Evolutionary conservation across 148 eudicot genomes (phyloP).

Genomic region (Talinum fruticosum): DNA sequence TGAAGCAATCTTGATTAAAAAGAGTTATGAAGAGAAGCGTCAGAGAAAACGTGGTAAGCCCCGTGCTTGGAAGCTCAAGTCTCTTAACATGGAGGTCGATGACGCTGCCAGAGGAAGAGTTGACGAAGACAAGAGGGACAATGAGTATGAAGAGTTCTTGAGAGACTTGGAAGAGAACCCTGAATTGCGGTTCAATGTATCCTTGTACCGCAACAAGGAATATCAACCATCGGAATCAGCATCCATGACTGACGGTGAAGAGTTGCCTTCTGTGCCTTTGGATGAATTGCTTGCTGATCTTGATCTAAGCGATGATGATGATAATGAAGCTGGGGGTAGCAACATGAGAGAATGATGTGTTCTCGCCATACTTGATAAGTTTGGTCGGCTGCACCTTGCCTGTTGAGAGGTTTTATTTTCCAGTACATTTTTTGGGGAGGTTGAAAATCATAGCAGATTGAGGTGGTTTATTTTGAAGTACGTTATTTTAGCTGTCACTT

Average conservation of each 20-base stretch:
- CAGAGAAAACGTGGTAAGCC: constrained; percentile 60
- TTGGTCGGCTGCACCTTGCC: neutral
- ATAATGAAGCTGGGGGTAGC: constrained; percentile 31
- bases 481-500: neutral
- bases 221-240: constrained; percentile 56
- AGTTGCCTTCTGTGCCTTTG: constrained; percentile 50
- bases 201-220: constrained; percentile 58
- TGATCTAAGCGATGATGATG: constrained; percentile 37
- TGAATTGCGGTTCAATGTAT: constrained; percentile 61
- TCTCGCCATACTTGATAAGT: neutral
- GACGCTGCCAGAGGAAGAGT: constrained; percentile 36
- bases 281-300: constrained; percentile 73
- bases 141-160: constrained; percentile 68
- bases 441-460: neutral
- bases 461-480: neutral
- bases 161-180: constrained; percentile 76
- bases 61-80: constrained; percentile 74
- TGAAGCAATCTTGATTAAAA: constrained; percentile 56
- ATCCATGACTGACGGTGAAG: constrained; percentile 61
- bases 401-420: neutral
- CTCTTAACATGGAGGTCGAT: constrained; percentile 65
- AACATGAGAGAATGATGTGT: constrained; percentile 46
- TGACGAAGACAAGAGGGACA: constrained; percentile 45
- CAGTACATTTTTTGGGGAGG: neutral
- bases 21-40: constrained; percentile 74